A percentile compares a stretch with the other conserved stretches of the same genome.
Conservation (phyloP, 352 stramenopile species). For the Halophytophthora batemanensis region DNA sequence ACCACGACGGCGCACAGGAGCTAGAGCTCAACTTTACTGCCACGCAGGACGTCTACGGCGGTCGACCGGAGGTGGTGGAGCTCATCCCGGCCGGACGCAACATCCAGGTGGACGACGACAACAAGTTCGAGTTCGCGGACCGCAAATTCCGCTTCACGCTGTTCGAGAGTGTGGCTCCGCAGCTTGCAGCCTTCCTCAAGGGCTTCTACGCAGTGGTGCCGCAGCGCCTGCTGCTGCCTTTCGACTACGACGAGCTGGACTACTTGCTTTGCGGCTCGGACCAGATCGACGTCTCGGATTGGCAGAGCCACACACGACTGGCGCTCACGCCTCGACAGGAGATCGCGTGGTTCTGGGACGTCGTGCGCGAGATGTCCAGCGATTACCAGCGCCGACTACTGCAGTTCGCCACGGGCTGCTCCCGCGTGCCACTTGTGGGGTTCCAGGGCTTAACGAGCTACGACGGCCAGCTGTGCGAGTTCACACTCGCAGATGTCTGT, state of each 20-base stretch:
- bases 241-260: slow-evolving; percentile 96
- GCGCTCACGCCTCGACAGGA: slow-evolving; percentile 24
- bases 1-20: slow-evolving; percentile 45
- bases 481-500: slow-evolving; percentile 48
- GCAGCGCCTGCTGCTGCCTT: slow-evolving; percentile 90
- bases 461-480: slow-evolving; percentile 62
- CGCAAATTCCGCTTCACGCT: slow-evolving; percentile 93
- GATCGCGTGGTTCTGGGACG: slow-evolving; percentile 48
- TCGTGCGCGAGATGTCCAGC: slow-evolving; percentile 84
- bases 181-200: slow-evolving; percentile 88
- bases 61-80: slow-evolving; percentile 32
- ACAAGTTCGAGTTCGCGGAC: slow-evolving; percentile 94
- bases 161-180: slow-evolving; percentile 89
- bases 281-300: slow-evolving; percentile 92
- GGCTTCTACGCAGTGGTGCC: slow-evolving; percentile 97
- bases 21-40: slow-evolving; percentile 67
- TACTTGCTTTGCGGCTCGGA: slow-evolving; percentile 93
- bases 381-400: slow-evolving; percentile 61
- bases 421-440: slow-evolving; percentile 58
- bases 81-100: slow-evolving; percentile 50
- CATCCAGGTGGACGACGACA: slow-evolving; percentile 93
- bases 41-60: slow-evolving; percentile 19
- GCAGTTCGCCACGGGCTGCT: slow-evolving; percentile 78
- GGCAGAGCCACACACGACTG: slow-evolving; percentile 76
- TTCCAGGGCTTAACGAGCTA: slow-evolving; percentile 69